These are phyloP conservation scores for Peribolospora kevripleyi DNA, from an alignment of 768 basidiomycete species.

Conservation along the genomic window DNA sequence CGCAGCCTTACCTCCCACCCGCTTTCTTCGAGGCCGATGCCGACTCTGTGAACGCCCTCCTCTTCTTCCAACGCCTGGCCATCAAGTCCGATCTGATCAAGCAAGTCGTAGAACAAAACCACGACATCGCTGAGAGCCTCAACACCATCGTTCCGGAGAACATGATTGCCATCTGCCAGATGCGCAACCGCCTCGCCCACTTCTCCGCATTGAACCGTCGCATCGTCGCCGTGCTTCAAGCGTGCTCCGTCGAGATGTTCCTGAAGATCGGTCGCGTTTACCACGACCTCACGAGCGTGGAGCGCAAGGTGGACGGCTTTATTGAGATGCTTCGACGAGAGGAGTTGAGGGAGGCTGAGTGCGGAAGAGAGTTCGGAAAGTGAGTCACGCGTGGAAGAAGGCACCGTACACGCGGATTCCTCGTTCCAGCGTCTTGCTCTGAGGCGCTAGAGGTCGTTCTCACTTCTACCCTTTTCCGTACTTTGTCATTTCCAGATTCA, in stretches of 20 bases:
- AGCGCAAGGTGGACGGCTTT: slow-evolving; percentile 79
- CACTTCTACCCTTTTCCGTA: neutral
- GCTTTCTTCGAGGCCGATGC: slow-evolving; percentile 69
- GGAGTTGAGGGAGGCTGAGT: slow-evolving; percentile 82
- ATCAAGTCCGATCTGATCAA: slow-evolving; percentile 72
- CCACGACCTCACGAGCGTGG: slow-evolving; percentile 62
- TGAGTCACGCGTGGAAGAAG: slow-evolving; percentile 21
- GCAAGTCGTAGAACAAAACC: slow-evolving; percentile 50
- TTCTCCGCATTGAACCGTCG: slow-evolving; percentile 67
- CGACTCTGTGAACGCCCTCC: slow-evolving; percentile 65
- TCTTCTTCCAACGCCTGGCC: slow-evolving; percentile 77
- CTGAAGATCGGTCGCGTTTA: slow-evolving; percentile 58
- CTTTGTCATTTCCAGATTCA: slow-evolving; percentile 34
- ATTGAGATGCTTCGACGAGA: slow-evolving; percentile 59
- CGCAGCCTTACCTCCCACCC: slow-evolving; percentile 69
- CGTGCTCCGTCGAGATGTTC: slow-evolving; percentile 65
- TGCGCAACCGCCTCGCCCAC: slow-evolving; percentile 46
- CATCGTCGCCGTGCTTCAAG: slow-evolving; percentile 57
- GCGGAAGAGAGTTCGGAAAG: slow-evolving; percentile 71
- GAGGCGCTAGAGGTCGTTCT: neutral
- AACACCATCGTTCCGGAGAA: slow-evolving; percentile 55
- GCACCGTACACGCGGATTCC: neutral
- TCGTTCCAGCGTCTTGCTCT: neutral
- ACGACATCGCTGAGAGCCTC: slow-evolving; percentile 63
- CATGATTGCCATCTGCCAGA: slow-evolving; percentile 87